phyloP scores from a whole-genome alignment of 1,284 basidiomycete species.

The Sanghuangporus weigelae region DNA sequence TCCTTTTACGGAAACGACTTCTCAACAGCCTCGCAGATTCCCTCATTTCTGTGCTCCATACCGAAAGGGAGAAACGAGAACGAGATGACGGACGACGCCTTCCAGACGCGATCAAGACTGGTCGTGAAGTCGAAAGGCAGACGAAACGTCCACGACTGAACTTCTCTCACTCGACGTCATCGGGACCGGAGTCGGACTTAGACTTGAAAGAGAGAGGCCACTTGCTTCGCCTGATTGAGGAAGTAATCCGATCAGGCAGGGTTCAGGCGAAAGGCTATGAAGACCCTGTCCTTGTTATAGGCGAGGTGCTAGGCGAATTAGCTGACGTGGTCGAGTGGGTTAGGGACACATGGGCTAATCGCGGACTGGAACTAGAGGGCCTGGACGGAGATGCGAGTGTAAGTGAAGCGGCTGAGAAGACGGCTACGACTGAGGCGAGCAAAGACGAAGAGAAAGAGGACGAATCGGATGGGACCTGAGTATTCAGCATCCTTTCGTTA shows the following conservation, averaged over 20 bases:
- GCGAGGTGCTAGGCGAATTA: conserved; percentile 29
- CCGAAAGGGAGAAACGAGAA: neutral
- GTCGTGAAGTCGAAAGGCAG: conserved; percentile 1
- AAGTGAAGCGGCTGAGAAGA: neutral
- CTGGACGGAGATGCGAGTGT: neutral
- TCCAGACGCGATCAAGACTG: conserved; percentile 5
- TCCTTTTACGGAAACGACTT: conserved; percentile 53
- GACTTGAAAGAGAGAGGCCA: neutral
- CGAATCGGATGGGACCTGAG: neutral
- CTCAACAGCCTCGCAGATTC: conserved; percentile 34
- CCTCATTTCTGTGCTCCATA: conserved; percentile 23
- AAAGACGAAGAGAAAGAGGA: neutral
- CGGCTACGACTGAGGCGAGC: neutral
- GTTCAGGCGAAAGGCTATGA: conserved; percentile 44
- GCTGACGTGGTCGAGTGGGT: conserved; percentile 35
- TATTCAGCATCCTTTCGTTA: too few species aligned
- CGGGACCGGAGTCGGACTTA: neutral
- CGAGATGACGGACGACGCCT: neutral
- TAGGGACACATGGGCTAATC: conserved; percentile 34
- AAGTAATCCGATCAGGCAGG: conserved; percentile 12
- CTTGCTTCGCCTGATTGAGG: neutral
- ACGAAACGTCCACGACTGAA: neutral
- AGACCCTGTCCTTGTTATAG: conserved; percentile 33
- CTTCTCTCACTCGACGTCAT: neutral
- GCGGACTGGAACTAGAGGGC: conserved; percentile 20